These are phyloP conservation scores for Trichoderma hamatum DNA, from an alignment of 2,329 filamentous ascomycete species.

Conservation along the genomic window DNA sequence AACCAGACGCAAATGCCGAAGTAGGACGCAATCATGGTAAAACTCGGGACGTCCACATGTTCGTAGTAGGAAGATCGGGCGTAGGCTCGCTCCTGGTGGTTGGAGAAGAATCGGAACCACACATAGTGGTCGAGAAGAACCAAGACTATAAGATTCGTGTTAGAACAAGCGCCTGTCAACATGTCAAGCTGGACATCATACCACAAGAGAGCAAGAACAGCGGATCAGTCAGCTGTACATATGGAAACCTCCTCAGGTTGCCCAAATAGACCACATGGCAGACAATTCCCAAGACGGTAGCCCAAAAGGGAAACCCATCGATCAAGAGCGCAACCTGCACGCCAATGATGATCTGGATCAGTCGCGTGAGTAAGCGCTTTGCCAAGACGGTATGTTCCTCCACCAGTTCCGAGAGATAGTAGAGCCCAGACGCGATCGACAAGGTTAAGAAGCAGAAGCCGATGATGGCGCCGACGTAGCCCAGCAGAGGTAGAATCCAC, in stretches of 20 bases:
- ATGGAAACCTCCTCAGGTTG: conserved; percentile 74
- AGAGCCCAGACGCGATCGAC: conserved; percentile 95
- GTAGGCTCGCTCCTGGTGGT: conserved; percentile 60
- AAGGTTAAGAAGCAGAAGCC: conserved; percentile 95
- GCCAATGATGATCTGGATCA: conserved; percentile 81
- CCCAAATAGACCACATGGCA: conserved; percentile 86
- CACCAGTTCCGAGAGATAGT: conserved; percentile 96
- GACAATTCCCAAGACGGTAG: conserved; percentile 74
- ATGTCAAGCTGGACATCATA: conserved; percentile 46
- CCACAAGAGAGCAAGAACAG: conserved; percentile 82
- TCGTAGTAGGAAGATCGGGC: conserved; percentile 65
- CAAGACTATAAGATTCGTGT: conserved; percentile 56
- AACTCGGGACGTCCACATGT: conserved; percentile 69
- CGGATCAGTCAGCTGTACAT: conserved; percentile 85
- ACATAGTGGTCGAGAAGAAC: conserved; percentile 91
- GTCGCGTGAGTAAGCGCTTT: conserved; percentile 78
- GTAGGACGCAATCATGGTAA: conserved; percentile 93
- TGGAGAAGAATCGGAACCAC: conserved; percentile 93
- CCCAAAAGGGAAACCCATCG: conserved; percentile 79
- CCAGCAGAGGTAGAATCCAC: conserved; percentile 94
- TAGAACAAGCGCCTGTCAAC: background rate
- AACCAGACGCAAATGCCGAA: conserved; percentile 97
- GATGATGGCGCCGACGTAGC: conserved; percentile 82
- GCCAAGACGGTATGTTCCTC: conserved; percentile 96
- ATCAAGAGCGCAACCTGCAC: conserved; percentile 75